Base-by-base conservation (phyloP, 2,329 filamentous ascomycete genomes). In the Fusarium sp. region DNA sequence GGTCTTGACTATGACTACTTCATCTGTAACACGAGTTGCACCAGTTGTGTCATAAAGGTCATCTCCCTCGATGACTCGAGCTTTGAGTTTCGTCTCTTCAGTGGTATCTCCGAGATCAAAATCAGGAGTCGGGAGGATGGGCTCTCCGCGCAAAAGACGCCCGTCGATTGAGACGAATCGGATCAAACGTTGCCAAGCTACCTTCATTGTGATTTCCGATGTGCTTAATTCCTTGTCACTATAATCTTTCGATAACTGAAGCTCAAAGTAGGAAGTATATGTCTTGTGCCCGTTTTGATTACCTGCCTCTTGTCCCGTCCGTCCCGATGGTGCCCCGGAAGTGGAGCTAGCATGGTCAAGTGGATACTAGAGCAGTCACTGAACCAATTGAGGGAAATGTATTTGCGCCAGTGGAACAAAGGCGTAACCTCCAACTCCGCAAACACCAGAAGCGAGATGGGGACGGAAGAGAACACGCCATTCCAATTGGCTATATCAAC, bases 81-180 rank as follows among this genome's bases (percentile, higher is more conserved):
- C 89, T 68, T 87, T 81, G 1, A 91, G 79, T 2, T 81, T 78
- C 5, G 87, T 87, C 4, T 83, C 79, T 38, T 85, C 84, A 0
- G 83, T 87, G 1, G 84, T 84, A 20, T 79, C 79, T 15, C 87
- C 73, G 15, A 76, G 77, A 71, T 90, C 88, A 63, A 87, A 86
- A 64, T 85, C 82, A 12, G 78, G 72, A 0, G 69, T 78, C 4
- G 83, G 84, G 7, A 85, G 81, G 35, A 90, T 85, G 0, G 88
- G 88, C 64, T 90, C 87, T 44, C 88, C 88, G 28, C 84, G 83
- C 14, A 89, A 82, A 14, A 83, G 80, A 11, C 84, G 83, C 22
- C 87, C 87, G 57, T 90, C 87, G 1, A 82, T 84, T 20, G 87
- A 84, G 22, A 85, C 81, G 77, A 90, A 90, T 38, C 88, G 87